These are phyloP conservation scores for Euphorbia pulcherrima DNA, from an alignment of 345 rosid species.

Conservation along the genomic window DNA sequence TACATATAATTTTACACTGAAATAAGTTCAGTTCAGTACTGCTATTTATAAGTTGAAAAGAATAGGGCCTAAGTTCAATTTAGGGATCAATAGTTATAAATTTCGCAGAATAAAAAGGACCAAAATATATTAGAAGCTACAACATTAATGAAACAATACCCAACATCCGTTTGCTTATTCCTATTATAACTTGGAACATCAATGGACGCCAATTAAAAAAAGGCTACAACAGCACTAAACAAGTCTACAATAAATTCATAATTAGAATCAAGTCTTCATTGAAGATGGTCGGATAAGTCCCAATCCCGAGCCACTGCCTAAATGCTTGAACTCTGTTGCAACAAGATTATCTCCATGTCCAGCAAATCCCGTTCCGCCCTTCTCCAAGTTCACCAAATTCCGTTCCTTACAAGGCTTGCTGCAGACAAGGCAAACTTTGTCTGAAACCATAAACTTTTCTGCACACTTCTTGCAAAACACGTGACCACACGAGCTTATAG, in stretches of 20 bases:
- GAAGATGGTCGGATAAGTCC: slow-evolving; percentile 74
- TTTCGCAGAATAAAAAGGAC: too few species aligned
- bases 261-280: slow-evolving; percentile 11
- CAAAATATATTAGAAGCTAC: too few species aligned
- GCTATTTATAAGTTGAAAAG: too few species aligned
- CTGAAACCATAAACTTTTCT: slow-evolving; percentile 60
- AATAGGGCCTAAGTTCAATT: too few species aligned
- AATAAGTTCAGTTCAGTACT: too few species aligned
- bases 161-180: too few species aligned
- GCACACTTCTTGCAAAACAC: slow-evolving; percentile 96
- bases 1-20: too few species aligned
- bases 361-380: slow-evolving; percentile 90
- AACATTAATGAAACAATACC: too few species aligned
- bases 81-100: too few species aligned
- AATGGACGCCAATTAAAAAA: neutral
- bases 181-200: neutral
- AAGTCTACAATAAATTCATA: neutral
- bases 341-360: slow-evolving; percentile 80
- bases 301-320: slow-evolving; percentile 91
- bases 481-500: slow-evolving; percentile 87
- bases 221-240: neutral
- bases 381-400: slow-evolving; percentile 65
- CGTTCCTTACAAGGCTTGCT: slow-evolving; percentile 65
- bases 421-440: slow-evolving; percentile 84
- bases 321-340: slow-evolving; percentile 86